Conservation (phyloP, 805 yeast species). For the Saccharomycopsis oosterbeekiorum region DNA sequence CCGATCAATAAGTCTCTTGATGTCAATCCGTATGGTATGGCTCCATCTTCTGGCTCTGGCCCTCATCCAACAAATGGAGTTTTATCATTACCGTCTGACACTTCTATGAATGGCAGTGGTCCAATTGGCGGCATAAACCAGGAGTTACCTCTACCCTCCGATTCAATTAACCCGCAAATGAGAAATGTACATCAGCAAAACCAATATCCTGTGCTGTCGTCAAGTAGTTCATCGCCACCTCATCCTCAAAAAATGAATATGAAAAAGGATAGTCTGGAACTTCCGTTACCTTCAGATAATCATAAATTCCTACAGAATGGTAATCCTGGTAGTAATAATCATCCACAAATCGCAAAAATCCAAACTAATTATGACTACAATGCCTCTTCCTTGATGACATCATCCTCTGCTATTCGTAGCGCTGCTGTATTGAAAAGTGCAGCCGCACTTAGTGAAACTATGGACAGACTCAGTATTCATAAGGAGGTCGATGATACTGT, state of each 20-base stretch:
- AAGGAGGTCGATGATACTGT: conserved; percentile 18
- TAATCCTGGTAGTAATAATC: conserved; percentile 17
- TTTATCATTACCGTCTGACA: background rate
- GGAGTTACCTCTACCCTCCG: conserved; percentile 6
- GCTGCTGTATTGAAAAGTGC: background rate
- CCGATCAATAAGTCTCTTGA: background rate
- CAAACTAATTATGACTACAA: conserved; percentile 26
- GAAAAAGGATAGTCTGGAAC: background rate
- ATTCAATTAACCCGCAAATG: background rate
- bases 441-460: background rate
- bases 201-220: background rate
- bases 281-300: conserved; percentile 14
- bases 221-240: background rate
- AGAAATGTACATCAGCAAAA: background rate
- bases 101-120: background rate
- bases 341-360: conserved; percentile 26
- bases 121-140: conserved; percentile 15
- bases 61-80: background rate
- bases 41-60: conserved; percentile 5
- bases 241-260: background rate
- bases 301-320: background rate
- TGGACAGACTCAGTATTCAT: background rate
- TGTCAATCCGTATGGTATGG: background rate
- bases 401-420: background rate
- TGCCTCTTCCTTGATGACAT: conserved; percentile 13